Base-by-base conservation (phyloP, 1,284 basidiomycete genomes). In the Termitomyces sp. region DNA sequence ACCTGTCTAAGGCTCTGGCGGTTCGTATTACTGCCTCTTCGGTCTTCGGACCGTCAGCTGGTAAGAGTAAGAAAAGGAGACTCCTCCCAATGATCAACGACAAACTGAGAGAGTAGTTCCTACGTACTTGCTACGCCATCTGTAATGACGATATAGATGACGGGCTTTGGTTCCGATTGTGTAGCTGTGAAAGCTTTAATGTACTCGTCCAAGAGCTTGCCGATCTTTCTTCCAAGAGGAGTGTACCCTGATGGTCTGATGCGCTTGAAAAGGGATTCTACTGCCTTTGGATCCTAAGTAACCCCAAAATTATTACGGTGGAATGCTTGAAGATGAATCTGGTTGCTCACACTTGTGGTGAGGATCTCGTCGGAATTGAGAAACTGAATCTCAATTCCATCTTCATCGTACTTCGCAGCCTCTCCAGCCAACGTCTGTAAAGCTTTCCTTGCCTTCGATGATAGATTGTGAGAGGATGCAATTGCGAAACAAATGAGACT, bases 121-220 rank as follows among this genome's bases (percentile, higher is more conserved):
- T 7, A 59, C 73, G 56, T 56, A 77, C 76, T 72, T 2, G 76
- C 69, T 18, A 60, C 69, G 4, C 79, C 79, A 57, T 81, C 79
- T 0, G 79, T 82, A 18, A 82, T 68, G 14, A 80, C 65, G 26
- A 82, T 70, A 50, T 71, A 73, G 56, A 79, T 79, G n/a, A 78
- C 64, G 0, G 73, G 75, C 58, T 77, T 79, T 16, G 70, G 59
- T 3, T 49, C 48, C 24, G 63, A 63, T 6, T 69, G 65, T 1
- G 47, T 50, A 47, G 74, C 68, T n/a, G 5, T 21, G 1, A 77
- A 62, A n/a, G 55, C 55, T 1, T 64, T 52, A n/a, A 77, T 49
- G 57, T 79, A 79, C 11, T 60, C 59, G 18, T 63, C 38, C 4
- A 79, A 56, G 8, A 79, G 62, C 18, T 60, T 53, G 21, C 76